Conservation (phyloP, 2,329 filamentous ascomycete genomes). For the Colletotrichum nymphaeae region DNA sequence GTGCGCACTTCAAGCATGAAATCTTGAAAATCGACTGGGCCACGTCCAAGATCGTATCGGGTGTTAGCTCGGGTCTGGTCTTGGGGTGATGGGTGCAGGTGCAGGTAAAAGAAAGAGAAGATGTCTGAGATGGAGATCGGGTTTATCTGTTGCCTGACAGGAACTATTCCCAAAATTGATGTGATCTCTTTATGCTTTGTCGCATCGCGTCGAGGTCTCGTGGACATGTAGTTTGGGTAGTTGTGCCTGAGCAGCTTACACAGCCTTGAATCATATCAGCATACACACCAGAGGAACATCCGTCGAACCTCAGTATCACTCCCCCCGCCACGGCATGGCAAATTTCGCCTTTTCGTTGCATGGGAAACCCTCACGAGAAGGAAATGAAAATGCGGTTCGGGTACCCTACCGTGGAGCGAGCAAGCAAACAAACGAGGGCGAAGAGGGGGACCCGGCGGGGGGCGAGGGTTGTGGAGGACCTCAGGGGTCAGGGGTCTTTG, state of each 20-base stretch:
- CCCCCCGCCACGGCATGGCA: neutral
- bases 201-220: neutral
- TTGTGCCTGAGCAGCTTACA: too few species aligned
- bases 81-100: neutral
- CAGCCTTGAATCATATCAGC: too few species aligned
- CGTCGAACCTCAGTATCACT: neutral
- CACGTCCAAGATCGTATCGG: neutral
- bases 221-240: neutral
- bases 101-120: neutral
- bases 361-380: neutral
- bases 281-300: too few species aligned
- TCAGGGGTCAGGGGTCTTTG: neutral
- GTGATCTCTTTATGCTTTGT: neutral
- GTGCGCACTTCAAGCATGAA: neutral
- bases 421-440: neutral
- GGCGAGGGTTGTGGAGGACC: neutral
- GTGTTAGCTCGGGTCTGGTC: neutral
- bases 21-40: neutral
- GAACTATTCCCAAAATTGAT: conserved; percentile 1
- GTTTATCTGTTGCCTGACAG: neutral
- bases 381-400: neutral
- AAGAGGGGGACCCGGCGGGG: neutral
- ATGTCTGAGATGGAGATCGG: conserved; percentile 3
- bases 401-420: neutral
- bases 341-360: neutral